Percentiles rank a stretch among this genome's conserved stretches.
phyloP scores from a whole-genome alignment of 306 rosid species.

The Fragaria vesca region DNA sequence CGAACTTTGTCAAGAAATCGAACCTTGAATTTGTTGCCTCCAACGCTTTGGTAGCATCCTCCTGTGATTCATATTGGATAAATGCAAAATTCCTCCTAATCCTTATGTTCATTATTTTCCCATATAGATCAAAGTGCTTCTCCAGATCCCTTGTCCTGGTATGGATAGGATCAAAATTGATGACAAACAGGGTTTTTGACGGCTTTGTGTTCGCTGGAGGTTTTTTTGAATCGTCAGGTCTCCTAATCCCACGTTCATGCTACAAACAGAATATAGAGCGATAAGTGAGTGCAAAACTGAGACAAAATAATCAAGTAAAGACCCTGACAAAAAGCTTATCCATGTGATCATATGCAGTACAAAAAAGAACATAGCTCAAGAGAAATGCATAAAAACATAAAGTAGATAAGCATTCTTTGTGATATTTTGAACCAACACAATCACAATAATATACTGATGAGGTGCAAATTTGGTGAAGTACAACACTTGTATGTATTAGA shows the following conservation, averaged over 20 bases:
- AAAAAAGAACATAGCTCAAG: neutral
- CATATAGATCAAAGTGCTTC: conserved; percentile 73
- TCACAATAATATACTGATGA: neutral
- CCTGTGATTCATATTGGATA: conserved; percentile 72
- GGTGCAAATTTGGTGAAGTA: neutral
- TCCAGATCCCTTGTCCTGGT: conserved; percentile 83
- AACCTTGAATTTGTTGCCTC: conserved; percentile 75
- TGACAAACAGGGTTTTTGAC: conserved; percentile 74
- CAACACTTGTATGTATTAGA: neutral
- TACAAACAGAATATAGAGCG: conserved; percentile 36
- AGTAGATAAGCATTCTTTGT: conserved; percentile 19
- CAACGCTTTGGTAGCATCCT: conserved; percentile 78
- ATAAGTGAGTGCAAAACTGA: conserved; percentile 10
- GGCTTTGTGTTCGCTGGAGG: conserved; percentile 59
- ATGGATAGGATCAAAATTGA: conserved; percentile 78
- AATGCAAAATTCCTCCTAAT: conserved; percentile 84
- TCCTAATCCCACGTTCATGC: conserved; percentile 78
- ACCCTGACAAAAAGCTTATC: conserved; percentile 12
- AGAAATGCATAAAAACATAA: conserved; percentile 13
- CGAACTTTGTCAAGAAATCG: conserved; percentile 20
- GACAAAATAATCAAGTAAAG: conserved; percentile 16
- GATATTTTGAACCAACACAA: neutral
- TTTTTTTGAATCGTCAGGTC: conserved; percentile 56
- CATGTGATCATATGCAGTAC: neutral
- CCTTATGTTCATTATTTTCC: conserved; percentile 71